Percentiles rank a stretch among this genome's conserved stretches.
These are phyloP conservation scores for Curvularia spicifera DNA, from an alignment of 2,329 filamentous ascomycete species.

Conservation along the genomic window DNA sequence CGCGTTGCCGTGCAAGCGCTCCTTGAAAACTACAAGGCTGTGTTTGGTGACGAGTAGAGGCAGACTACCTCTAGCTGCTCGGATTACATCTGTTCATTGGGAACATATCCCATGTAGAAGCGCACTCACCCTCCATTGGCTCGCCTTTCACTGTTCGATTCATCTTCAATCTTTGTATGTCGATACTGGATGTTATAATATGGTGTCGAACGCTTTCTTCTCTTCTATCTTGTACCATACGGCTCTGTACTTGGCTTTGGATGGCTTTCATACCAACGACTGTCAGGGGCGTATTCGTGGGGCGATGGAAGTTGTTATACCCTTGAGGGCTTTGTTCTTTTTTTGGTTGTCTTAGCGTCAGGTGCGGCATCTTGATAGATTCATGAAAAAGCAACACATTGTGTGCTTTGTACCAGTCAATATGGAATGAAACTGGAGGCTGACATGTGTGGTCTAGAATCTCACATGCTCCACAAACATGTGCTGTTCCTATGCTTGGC, in stretches of 20 bases:
- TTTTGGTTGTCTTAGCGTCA: constrained; percentile 10
- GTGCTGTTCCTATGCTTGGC: constrained; percentile 30
- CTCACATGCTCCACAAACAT: constrained; percentile 13
- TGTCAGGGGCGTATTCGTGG: constrained; percentile 23
- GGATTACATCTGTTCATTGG: background rate
- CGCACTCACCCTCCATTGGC: background rate
- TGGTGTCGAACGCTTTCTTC: constrained; percentile 1
- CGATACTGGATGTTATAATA: constrained; percentile 12
- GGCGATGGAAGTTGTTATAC: constrained; percentile 29
- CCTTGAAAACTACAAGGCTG: constrained; percentile 83
- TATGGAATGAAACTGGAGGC: background rate
- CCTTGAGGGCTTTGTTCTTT: constrained; percentile 27
- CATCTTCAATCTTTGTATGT: constrained; percentile 12
- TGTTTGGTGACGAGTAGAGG: constrained; percentile 64
- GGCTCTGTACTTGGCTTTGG: constrained; percentile 14
- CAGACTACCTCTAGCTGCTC: background rate
- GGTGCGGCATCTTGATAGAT: constrained; percentile 13
- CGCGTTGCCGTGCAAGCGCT: constrained; percentile 91
- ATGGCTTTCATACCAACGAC: constrained; percentile 18
- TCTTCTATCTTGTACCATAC: constrained; percentile 21
- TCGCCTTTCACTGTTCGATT: background rate
- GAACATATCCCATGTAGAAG: background rate
- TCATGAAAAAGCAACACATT: constrained; percentile 3
- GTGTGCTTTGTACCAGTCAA: background rate
- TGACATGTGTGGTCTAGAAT: constrained; percentile 1